phyloP scores from a whole-genome alignment of 768 basidiomycete species.

The Mycena amicta region DNA sequence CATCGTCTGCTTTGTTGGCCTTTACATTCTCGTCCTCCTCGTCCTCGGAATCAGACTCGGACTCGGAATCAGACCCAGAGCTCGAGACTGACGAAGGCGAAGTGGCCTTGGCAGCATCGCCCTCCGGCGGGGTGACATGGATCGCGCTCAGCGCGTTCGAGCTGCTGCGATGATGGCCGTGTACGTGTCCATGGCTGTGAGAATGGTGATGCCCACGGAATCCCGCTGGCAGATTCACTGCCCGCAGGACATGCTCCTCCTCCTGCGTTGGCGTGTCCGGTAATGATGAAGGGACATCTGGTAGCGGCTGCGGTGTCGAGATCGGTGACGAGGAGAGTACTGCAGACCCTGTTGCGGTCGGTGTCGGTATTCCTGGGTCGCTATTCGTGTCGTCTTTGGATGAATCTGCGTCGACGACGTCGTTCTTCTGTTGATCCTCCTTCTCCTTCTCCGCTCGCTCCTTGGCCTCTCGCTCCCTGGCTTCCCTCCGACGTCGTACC shows the following conservation, averaged over 20 bases:
- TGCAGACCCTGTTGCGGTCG: neutral
- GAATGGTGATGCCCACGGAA: constrained; percentile 29
- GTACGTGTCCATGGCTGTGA: no score
- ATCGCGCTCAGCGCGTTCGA: constrained; percentile 18
- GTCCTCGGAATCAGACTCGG: constrained; percentile 5
- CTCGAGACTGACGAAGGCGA: neutral
- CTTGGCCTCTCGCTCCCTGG: constrained; percentile 52
- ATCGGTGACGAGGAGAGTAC: constrained; percentile 3
- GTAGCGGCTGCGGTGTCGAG: neutral
- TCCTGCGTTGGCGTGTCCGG: constrained; percentile 19
- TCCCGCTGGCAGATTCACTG: constrained; percentile 38
- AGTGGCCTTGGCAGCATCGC: neutral
- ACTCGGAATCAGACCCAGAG: constrained; percentile 3
- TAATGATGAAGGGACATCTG: neutral
- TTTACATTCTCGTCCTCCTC: constrained; percentile 3
- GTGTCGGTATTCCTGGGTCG: neutral
- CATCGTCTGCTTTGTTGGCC: constrained; percentile 16
- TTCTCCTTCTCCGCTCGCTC: constrained; percentile 47
- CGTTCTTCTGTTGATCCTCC: constrained; percentile 32
- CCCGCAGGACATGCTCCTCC: constrained; percentile 34
- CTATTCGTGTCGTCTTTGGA: constrained; percentile 1
- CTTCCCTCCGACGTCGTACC: constrained; percentile 66
- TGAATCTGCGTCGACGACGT: constrained; percentile 1
- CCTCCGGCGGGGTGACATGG: neutral
- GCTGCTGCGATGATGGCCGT: constrained; percentile 21